Percentiles rank a stretch among this genome's conserved stretches.
phyloP scores from a whole-genome alignment of 2,329 filamentous ascomycete genomes.

The Ascochyta koolunga region DNA sequence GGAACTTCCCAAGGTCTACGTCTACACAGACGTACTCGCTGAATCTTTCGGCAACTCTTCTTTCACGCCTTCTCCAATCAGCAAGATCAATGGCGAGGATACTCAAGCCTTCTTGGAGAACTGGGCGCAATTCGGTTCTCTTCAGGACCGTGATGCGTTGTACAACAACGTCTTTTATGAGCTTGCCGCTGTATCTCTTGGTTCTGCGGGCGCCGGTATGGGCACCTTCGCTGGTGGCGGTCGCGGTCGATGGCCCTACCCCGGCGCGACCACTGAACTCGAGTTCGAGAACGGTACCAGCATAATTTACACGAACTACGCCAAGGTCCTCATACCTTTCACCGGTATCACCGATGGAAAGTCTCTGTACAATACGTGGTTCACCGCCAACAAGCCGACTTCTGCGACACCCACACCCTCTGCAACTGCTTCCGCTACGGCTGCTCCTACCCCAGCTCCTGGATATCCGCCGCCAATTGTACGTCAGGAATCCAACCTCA shows the following conservation, averaged over 20 bases:
- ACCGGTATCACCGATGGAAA: constrained; percentile 51
- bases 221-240: constrained; percentile 55
- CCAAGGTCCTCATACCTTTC: constrained; percentile 50
- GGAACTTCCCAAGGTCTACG: constrained; percentile 62
- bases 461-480: constrained; percentile 54
- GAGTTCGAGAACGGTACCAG: constrained; percentile 55
- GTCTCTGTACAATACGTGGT: constrained; percentile 49
- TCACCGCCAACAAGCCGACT: constrained; percentile 35
- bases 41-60: constrained; percentile 49
- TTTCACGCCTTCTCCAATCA: constrained; percentile 57
- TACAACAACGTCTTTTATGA: constrained; percentile 60
- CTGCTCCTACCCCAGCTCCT: constrained; percentile 42
- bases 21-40: constrained; percentile 56
- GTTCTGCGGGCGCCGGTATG: constrained; percentile 47
- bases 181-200: constrained; percentile 52
- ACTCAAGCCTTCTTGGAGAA: constrained; percentile 58
- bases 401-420: constrained; percentile 26
- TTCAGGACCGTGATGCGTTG: constrained; percentile 64
- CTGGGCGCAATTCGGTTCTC: constrained; percentile 54
- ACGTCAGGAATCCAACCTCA: constrained; percentile 51
- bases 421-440: constrained; percentile 25
- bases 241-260: constrained; percentile 50
- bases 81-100: constrained; percentile 63
- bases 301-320: constrained; percentile 51
- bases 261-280: constrained; percentile 51